A percentile compares a stretch with the other conserved stretches of the same genome.
These are phyloP conservation scores for Sugiyamaella pinicola DNA, from an alignment of 1,139 yeast species.

Conservation along the genomic window DNA sequence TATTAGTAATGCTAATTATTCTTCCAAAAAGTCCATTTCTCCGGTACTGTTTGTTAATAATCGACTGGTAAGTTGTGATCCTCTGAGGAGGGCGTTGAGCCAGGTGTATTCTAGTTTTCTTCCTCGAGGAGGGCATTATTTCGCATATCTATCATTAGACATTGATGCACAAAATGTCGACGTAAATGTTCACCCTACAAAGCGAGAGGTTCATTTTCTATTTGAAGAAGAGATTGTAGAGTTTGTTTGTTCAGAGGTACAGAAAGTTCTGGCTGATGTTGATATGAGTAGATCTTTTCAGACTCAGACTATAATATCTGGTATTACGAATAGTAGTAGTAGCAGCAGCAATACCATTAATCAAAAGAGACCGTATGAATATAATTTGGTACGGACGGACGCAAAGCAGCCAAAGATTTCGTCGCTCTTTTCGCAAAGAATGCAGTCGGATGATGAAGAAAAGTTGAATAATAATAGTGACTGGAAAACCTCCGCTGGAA, in stretches of 20 bases:
- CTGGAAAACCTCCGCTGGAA: too few species aligned
- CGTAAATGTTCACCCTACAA: conserved; percentile 95
- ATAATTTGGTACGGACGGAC: conserved; percentile 61
- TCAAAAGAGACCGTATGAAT: conserved; percentile 38
- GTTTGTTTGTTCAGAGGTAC: conserved; percentile 53
- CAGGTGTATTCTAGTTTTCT: conserved; percentile 66
- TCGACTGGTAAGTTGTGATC: conserved; percentile 80
- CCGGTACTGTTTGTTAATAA: conserved; percentile 80
- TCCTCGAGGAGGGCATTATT: conserved; percentile 81
- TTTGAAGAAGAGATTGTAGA: conserved; percentile 86
- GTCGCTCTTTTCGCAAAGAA: conserved; percentile 41
- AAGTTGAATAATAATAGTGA: neutral
- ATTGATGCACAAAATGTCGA: conserved; percentile 74
- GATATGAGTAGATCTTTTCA: conserved; percentile 72
- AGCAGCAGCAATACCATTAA: neutral
- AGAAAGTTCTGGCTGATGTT: conserved; percentile 54
- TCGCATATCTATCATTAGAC: conserved; percentile 68
- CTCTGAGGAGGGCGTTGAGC: conserved; percentile 67
- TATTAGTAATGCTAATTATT: conserved; percentile 71
- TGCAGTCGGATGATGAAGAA: neutral
- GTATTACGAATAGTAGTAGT: conserved; percentile 17
- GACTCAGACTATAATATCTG: conserved; percentile 58
- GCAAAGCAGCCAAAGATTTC: conserved; percentile 63
- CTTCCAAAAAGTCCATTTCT: conserved; percentile 63
- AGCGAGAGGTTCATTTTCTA: conserved; percentile 84